Evolutionary conservation across 805 yeast genomes (phyloP).

Genomic region (Candida glaebosa): DNA sequence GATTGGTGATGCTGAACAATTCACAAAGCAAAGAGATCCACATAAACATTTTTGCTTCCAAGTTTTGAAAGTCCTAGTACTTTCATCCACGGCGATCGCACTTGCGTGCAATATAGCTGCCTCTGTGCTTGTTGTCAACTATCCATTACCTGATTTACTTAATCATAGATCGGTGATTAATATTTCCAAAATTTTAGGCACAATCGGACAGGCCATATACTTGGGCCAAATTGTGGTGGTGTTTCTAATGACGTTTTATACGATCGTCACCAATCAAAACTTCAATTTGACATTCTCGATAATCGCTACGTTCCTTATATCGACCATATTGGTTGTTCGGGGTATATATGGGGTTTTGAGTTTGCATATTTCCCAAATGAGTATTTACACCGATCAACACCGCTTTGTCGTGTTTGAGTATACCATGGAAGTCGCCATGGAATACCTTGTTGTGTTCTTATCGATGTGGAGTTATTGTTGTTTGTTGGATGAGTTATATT

Average conservation of each 20-base stretch:
- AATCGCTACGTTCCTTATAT: not conserved
- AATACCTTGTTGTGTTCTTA: slow-evolving; percentile 1
- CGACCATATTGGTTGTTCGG: slow-evolving; percentile 1
- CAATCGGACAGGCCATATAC: slow-evolving; percentile 1
- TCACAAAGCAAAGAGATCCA: not conserved
- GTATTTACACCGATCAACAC: not conserved
- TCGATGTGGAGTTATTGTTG: slow-evolving; percentile 3
- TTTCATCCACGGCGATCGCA: not conserved
- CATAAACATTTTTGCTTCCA: not conserved
- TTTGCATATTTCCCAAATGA: not conserved
- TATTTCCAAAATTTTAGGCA: not conserved
- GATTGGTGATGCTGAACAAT: not conserved
- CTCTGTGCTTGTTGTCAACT: not conserved
- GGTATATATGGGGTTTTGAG: slow-evolving; percentile 2
- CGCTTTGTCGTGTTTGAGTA: not conserved
- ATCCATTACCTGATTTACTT: not conserved
- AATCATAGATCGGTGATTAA: not conserved
- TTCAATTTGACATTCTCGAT: slow-evolving; percentile 1
- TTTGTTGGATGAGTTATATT: slow-evolving; percentile 1
- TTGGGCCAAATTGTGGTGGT: not conserved
- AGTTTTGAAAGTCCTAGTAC: not conserved
- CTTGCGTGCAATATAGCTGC: slow-evolving; percentile 1
- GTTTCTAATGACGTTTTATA: slow-evolving; percentile 1
- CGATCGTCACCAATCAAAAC: slow-evolving; percentile 1
- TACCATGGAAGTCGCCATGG: slow-evolving; percentile 1